A percentile compares a stretch with the other conserved stretches of the same genome.
These are phyloP conservation scores for Periconia sp. DNA, from an alignment of 2,329 filamentous ascomycete genomes.

Conservation along the genomic window DNA sequence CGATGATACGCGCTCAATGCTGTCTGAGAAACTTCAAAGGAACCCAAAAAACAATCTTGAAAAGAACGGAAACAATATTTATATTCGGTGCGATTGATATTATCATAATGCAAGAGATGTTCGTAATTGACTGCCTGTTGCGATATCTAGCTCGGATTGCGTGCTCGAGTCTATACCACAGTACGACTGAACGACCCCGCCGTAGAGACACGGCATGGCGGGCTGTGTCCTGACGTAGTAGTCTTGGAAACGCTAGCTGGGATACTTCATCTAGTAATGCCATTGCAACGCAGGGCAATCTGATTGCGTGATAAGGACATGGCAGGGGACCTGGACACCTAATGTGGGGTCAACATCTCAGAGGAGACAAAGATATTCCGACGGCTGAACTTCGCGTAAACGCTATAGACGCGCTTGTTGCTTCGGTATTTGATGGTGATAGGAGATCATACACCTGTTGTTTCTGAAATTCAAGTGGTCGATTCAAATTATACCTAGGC, in stretches of 20 bases:
- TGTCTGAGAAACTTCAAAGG: no score
- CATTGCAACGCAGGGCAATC: neutral
- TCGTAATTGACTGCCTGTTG: constrained; percentile 27
- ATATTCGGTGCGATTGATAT: neutral
- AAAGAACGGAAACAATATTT: no score
- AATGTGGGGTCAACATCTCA: no score
- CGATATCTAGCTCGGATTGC: constrained; percentile 36
- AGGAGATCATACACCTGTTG: no score
- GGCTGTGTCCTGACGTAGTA: constrained; percentile 5
- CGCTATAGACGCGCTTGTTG: no score
- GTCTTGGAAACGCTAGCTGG: constrained; percentile 5
- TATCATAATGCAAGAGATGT: constrained; percentile 9
- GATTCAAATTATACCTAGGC: no score
- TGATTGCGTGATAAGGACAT: constrained; percentile 2
- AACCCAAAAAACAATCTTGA: neutral
- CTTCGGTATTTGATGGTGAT: no score
- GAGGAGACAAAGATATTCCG: no score
- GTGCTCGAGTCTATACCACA: constrained; percentile 26
- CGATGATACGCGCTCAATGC: no score
- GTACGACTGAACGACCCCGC: constrained; percentile 2
- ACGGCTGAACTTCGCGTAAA: no score
- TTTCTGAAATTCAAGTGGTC: no score
- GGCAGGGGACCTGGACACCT: constrained; percentile 2
- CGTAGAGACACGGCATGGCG: neutral
- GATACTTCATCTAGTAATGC: neutral